Percentiles rank a stretch among this genome's conserved stretches.
These are phyloP conservation scores for Bretziella fagacearum DNA, from an alignment of 2,329 filamentous ascomycete species.

Conservation along the genomic window DNA sequence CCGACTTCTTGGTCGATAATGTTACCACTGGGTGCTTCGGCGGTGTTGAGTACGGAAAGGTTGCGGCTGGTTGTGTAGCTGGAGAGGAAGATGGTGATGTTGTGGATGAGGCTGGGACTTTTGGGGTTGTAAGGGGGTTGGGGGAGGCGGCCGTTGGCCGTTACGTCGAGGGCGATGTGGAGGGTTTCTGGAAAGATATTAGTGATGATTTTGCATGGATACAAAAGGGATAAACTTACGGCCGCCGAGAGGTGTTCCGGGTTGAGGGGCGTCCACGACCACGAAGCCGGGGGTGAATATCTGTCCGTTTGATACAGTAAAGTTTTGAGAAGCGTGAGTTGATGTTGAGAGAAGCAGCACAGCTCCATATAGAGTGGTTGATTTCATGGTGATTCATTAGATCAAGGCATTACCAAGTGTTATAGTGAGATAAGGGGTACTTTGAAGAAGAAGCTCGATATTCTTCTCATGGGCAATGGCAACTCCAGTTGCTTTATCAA, in stretches of 20 bases:
- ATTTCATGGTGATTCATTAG: not conserved
- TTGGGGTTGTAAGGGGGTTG: conserved; percentile 30
- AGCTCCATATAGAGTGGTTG: not conserved
- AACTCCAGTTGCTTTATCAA: too few species aligned
- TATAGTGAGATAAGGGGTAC: too few species aligned
- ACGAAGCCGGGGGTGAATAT: conserved; percentile 53
- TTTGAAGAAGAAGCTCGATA: not conserved
- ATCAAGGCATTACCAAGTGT: not conserved
- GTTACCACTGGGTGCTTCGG: conserved; percentile 37
- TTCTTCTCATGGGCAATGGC: too few species aligned
- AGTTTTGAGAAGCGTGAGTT: conserved; percentile 25
- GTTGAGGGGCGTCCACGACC: conserved; percentile 48
- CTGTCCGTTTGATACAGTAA: conserved; percentile 46
- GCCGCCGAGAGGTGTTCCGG: conserved; percentile 45
- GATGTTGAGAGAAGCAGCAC: conserved; percentile 18
- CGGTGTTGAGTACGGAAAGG: conserved; percentile 51
- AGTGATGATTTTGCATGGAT: not conserved
- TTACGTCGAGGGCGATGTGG: conserved; percentile 50
- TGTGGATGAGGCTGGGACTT: conserved; percentile 40
- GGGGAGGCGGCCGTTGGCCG: conserved; percentile 45
- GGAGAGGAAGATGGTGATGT: conserved; percentile 50
- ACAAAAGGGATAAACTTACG: conserved; percentile 26
- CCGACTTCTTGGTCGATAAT: conserved; percentile 47
- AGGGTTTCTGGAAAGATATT: conserved; percentile 28
- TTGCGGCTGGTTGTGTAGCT: conserved; percentile 46